phyloP scores from a whole-genome alignment of 2,329 filamentous ascomycete genomes.

The Moelleriella libera region DNA sequence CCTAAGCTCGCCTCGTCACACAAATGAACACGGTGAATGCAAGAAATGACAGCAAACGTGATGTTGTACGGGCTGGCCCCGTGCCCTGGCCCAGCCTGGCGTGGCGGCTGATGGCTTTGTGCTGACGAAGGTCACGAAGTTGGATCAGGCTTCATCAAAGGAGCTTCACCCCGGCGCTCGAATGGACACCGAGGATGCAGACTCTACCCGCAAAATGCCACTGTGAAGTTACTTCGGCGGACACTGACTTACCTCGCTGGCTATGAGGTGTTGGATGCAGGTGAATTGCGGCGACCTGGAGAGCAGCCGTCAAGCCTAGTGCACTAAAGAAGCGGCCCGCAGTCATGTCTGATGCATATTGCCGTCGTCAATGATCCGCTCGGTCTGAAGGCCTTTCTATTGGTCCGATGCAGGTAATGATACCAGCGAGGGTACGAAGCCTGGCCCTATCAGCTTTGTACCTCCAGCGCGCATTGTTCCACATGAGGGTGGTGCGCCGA shows the following conservation, averaged over 20 bases:
- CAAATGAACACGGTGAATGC: not conserved
- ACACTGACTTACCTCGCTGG: not conserved
- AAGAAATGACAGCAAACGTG: not conserved
- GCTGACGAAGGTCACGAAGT: not conserved
- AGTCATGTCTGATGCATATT: not conserved
- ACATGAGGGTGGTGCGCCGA: not conserved
- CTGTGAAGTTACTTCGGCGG: not conserved
- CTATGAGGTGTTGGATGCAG: not conserved
- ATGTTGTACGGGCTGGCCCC: not conserved
- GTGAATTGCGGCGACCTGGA: not conserved
- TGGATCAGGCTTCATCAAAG: not conserved
- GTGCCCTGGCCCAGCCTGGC: not conserved
- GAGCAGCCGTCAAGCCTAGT: not conserved
- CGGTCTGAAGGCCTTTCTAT: not conserved
- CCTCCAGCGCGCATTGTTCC: no score
- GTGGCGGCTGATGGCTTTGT: not conserved
- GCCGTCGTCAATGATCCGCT: not conserved
- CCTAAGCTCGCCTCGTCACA: conserved; percentile 1
- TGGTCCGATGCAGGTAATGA: not conserved
- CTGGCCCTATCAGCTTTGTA: not conserved
- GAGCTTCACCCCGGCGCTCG: not conserved
- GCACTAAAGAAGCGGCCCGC: not conserved
- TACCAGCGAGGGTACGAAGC: not conserved
- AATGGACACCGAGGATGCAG: not conserved
- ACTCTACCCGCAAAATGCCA: not conserved